A percentile compares a stretch with the other conserved stretches of the same genome.
Evolutionary conservation across 2,329 filamentous ascomycete species (phyloP).

Genomic region (Penicillium sp.): DNA sequence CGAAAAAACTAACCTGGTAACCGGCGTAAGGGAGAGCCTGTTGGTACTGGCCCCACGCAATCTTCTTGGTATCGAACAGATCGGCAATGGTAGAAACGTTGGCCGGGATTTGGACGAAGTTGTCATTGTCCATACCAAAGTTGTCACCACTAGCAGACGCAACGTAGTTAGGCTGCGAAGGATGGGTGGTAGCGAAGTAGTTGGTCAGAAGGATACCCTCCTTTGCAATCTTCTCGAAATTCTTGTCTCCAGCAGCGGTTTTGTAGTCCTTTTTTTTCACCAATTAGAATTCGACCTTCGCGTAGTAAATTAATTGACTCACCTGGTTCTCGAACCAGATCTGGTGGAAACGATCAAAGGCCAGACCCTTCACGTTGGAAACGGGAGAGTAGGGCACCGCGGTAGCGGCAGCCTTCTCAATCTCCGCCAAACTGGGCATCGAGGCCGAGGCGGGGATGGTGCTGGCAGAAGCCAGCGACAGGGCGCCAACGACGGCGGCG

Average conservation of each 20-base stretch:
- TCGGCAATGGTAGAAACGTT: slow-evolving; percentile 69
- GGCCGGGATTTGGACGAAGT: slow-evolving; percentile 56
- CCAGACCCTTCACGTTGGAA: slow-evolving; percentile 66
- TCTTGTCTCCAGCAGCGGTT: slow-evolving; percentile 59
- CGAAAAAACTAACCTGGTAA: slow-evolving; percentile 31
- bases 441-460: slow-evolving; percentile 22
- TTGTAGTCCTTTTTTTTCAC: slow-evolving; percentile 52
- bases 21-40: slow-evolving; percentile 73
- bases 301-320: slow-evolving; percentile 40
- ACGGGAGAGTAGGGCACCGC: slow-evolving; percentile 62
- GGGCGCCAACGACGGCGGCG: slow-evolving; percentile 24
- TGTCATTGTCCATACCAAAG: slow-evolving; percentile 69
- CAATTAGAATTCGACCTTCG: slow-evolving; percentile 10
- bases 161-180: slow-evolving; percentile 74
- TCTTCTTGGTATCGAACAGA: slow-evolving; percentile 62
- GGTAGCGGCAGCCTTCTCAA: slow-evolving; percentile 48
- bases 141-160: slow-evolving; percentile 67
- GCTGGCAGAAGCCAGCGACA: slow-evolving; percentile 28
- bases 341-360: slow-evolving; percentile 68
- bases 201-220: slow-evolving; percentile 61
- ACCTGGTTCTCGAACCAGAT: slow-evolving; percentile 77
- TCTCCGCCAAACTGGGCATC: slow-evolving; percentile 25
- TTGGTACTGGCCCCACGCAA: slow-evolving; percentile 71
- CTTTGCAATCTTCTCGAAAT: slow-evolving; percentile 29
- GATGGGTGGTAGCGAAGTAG: slow-evolving; percentile 65